Evolutionary conservation across 257 asterid genomes (phyloP).

Genomic region (Solanum infundibuliforme): DNA sequence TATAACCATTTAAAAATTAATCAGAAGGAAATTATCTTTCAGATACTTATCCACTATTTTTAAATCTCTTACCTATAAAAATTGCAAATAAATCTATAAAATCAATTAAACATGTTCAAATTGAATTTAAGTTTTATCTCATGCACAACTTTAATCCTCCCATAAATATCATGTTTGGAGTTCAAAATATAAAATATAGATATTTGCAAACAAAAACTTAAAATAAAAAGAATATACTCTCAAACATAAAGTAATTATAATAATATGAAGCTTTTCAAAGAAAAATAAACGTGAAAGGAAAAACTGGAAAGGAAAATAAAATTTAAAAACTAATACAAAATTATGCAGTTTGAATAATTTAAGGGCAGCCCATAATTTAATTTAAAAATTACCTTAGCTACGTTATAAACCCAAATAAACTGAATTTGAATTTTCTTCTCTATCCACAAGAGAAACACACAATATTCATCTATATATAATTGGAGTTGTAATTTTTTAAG

Average conservation of each 20-base stretch:
- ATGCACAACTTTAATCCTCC: neutral
- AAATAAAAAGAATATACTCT: neutral
- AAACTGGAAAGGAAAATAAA: too few relatives aligned
- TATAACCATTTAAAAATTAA: neutral
- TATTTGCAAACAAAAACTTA: neutral
- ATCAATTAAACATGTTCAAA: neutral
- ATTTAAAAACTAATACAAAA: neutral
- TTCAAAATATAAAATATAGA: neutral
- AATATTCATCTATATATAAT: neutral
- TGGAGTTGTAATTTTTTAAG: neutral
- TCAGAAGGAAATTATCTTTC: neutral
- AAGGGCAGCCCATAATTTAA: too few relatives aligned
- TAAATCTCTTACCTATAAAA: neutral
- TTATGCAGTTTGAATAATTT: neutral
- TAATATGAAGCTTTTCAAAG: neutral
- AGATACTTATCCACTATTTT: neutral
- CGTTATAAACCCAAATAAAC: too few relatives aligned
- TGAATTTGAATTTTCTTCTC: neutral
- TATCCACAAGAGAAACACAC: neutral
- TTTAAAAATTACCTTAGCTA: neutral
- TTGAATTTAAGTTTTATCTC: neutral
- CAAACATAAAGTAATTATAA: neutral
- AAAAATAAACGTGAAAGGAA: too few relatives aligned
- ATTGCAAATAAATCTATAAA: neutral
- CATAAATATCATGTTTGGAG: neutral